Conservation (phyloP, 352 stramenopile species). For the Globisporangium nagaii region DNA sequence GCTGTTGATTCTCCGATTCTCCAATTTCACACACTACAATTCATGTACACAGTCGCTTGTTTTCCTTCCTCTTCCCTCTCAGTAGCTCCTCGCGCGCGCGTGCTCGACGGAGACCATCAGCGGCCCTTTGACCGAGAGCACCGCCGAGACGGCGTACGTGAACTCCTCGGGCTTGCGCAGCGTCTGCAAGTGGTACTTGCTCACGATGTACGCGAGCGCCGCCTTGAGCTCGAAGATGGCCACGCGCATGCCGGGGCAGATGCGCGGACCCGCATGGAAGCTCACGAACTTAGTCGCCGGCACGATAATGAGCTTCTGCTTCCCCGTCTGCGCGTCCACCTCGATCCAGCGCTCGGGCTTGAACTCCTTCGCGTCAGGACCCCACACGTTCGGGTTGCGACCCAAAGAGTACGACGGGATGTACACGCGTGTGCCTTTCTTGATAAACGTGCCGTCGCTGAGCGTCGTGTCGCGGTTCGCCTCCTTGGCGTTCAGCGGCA, state of each 20-base stretch:
- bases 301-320: slow-evolving; percentile 9
- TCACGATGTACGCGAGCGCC: slow-evolving; percentile 17
- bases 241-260: slow-evolving; percentile 37
- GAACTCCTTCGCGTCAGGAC: slow-evolving; percentile 35
- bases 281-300: slow-evolving; percentile 21
- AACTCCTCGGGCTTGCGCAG: slow-evolving; percentile 32
- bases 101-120: slow-evolving; percentile 21
- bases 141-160: slow-evolving; percentile 28
- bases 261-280: slow-evolving; percentile 38
- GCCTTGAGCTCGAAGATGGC: slow-evolving; percentile 55
- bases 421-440: slow-evolving; percentile 41
- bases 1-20: no score
- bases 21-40: no score
- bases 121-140: slow-evolving; percentile 27
- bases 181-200: slow-evolving; percentile 37
- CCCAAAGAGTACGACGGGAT: slow-evolving; percentile 51
- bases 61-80: no score
- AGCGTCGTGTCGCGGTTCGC: slow-evolving; percentile 46
- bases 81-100: no score
- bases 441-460: slow-evolving; percentile 54
- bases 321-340: slow-evolving; percentile 20
- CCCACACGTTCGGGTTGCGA: slow-evolving; percentile 38
- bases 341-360: slow-evolving; percentile 55
- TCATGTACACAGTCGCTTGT: no score
- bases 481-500: slow-evolving; percentile 54